Base-by-base conservation (phyloP, 139 green algal species). In the Chlamydomonas schloesseri region DNA sequence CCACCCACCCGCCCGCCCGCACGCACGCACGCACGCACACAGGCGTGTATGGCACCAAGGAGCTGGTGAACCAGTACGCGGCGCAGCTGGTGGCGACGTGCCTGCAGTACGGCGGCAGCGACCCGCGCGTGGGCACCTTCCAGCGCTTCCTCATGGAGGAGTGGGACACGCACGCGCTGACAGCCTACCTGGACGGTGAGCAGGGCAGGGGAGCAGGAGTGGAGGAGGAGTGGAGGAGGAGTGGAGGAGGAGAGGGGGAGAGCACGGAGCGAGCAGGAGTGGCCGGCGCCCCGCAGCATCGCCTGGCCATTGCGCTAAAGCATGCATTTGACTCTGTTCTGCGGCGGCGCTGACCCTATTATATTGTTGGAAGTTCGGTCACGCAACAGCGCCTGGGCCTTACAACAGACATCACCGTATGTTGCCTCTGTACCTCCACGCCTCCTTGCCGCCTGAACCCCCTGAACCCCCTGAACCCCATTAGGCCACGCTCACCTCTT, bases 51-150 rank as follows among this genome's bases (percentile, higher is more conserved):
- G 89, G 89, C 53, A 92, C 86, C 31, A 80, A 83, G 50, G 86
- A 89, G 21, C 71, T 92, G 60, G 86, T 92, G 20, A 92, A 90
- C 76, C 86, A 92, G 85, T 92, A 90, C 82, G 46, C 82, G 26
- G 89, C 86, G 10, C 82, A 89, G 70, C 62, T 92, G 82, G 82
- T 90, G 80, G 75, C 83, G 58, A 90, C 70, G 5, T 67, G 80
- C 69, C 72, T 87, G 65, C 46, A 68, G 29, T 85, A 73, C 78
- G 58, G 74, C 77, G 65, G 47, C 57, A 34, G 10, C 2, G 83
- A 91, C 79, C 73, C 86, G 17, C 81, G 89, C 21, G 67, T 92
- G 57, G 64, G 57, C 17, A 84, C 87, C 69, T 92, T 92, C 86
- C 34, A 90, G 36, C 47, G 72, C 23, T 89, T 92, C 76, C 81